Evolutionary conservation across 371 early-diverging fungal genomes (phyloP).

Genomic region (Phascolomyces articulosus): DNA sequence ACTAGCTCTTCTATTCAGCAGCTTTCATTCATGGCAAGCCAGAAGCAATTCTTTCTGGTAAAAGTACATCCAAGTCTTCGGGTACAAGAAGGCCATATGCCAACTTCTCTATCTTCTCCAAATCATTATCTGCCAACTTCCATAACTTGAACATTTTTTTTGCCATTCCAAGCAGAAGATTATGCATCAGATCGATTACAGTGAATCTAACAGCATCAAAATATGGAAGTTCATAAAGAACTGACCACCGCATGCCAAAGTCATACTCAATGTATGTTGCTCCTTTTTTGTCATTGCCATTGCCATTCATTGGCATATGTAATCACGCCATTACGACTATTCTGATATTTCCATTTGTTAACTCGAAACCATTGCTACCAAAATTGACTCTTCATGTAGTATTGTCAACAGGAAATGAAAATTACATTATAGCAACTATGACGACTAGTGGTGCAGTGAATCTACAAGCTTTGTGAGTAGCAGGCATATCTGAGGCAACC

Average conservation of each 20-base stretch:
- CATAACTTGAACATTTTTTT: background rate
- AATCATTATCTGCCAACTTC: background rate
- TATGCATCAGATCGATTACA: conserved; percentile 20
- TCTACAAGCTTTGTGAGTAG: conserved; percentile 10
- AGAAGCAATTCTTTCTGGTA: background rate
- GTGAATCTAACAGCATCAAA: conserved; percentile 16
- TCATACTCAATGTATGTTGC: background rate
- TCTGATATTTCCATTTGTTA: background rate
- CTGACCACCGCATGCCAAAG: conserved; percentile 14
- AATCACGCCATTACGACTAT: background rate
- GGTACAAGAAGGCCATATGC: background rate
- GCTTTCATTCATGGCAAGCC: background rate
- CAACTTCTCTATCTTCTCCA: background rate
- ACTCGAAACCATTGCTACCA: background rate
- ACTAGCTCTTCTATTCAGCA: conserved; percentile 9
- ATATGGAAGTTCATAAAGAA: conserved; percentile 10
- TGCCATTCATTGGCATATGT: background rate
- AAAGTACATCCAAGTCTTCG: background rate
- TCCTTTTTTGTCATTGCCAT: background rate
- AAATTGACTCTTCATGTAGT: background rate
- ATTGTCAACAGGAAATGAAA: background rate
- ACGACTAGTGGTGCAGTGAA: conserved; percentile 4
- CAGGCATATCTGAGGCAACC: conserved; percentile 16
- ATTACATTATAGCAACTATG: conserved; percentile 13
- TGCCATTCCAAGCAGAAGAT: conserved; percentile 8